Base-by-base conservation (phyloP, 176 grass and related monocot genomes). In the Avena insularis region DNA sequence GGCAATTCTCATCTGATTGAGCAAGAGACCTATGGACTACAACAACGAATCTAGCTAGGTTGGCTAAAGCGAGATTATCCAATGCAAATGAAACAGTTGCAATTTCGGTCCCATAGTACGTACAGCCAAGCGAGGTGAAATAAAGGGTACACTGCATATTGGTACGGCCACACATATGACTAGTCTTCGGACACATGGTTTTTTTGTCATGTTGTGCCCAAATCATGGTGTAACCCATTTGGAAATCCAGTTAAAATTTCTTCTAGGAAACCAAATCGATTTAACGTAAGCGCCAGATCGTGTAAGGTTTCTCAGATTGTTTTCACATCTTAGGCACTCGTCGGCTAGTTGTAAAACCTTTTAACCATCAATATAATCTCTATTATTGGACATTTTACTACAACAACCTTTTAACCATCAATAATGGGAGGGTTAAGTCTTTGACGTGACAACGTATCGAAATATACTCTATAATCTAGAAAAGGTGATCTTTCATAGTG, bases 371-470 rank as follows among this genome's bases (percentile, higher is more conserved):
- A 13, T 68, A 56, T 85, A 86, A 62, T 27, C 54, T 82, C 20
- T 14, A 89, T 81, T 61, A 77, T 82, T 86, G 38, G 50, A 25
- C 33, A 51, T 71, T 64, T 17, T 12, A 36, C 19, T 13, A 0
- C 35, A n/a, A 50, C 2, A 49, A 56, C 13, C 16, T 48, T 35
- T 33, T 12, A 66, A 19, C 21, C 68, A 76, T 14, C 82, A 81
- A 49, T 83, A 15, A 79, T 83, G 17, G 17, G 9, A 66, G 2
- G 56, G 63, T 19, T n/a, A 45, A 49, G 35, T 53, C 17, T 8
- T 76, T 75, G 89, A 91, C 2, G 4, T 84, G 89, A 87, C 81
- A 80, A 80, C 38, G 61, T 65, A 80, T 83, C 49, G 2, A 80
- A 84, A 87, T 67, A 69, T 65, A 83, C 17, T 23, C 47, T 20